phyloP scores from a whole-genome alignment of 2,329 filamentous ascomycete species.

The Botrytis elliptica region DNA sequence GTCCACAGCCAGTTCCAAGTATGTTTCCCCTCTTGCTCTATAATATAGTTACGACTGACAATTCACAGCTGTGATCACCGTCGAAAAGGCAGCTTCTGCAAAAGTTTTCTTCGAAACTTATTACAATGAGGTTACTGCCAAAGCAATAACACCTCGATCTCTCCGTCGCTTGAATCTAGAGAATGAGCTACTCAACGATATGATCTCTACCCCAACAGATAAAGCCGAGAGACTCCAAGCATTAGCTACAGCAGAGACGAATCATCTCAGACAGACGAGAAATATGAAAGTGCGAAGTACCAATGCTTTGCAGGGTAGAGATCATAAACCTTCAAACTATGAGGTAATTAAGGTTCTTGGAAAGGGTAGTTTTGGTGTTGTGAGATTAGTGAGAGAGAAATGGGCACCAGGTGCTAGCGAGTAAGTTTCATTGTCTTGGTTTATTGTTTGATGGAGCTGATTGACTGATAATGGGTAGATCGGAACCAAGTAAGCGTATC shows the following conservation, averaged over 20 bases:
- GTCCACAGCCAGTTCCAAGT: slow-evolving; percentile 36
- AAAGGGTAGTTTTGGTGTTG: slow-evolving; percentile 92
- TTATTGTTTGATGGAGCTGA: not conserved
- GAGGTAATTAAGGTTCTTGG: slow-evolving; percentile 80
- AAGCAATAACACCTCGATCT: slow-evolving; percentile 55
- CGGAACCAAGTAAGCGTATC: slow-evolving; percentile 52
- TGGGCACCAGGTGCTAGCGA: slow-evolving; percentile 25
- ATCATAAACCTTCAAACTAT: slow-evolving; percentile 63
- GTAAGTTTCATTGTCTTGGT: slow-evolving; percentile 21
- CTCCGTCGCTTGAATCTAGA: slow-evolving; percentile 63
- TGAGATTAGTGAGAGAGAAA: slow-evolving; percentile 77
- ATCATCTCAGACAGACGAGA: slow-evolving; percentile 71
- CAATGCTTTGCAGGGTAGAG: slow-evolving; percentile 41
- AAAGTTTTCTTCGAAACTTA: slow-evolving; percentile 86
- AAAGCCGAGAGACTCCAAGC: slow-evolving; percentile 51
- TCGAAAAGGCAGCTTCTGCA: slow-evolving; percentile 75
- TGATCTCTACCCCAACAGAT: slow-evolving; percentile 46
- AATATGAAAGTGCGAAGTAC: slow-evolving; percentile 62
- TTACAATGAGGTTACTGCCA: slow-evolving; percentile 67
- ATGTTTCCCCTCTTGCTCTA: slow-evolving; percentile 11
- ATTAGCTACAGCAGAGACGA: slow-evolving; percentile 67
- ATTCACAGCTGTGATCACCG: slow-evolving; percentile 49
- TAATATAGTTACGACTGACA: not conserved
- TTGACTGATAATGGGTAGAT: slow-evolving; percentile 1
- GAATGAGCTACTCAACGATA: slow-evolving; percentile 55